Base-by-base conservation (phyloP, 805 yeast species). In the Zygosaccharomyces rouxii region DNA sequence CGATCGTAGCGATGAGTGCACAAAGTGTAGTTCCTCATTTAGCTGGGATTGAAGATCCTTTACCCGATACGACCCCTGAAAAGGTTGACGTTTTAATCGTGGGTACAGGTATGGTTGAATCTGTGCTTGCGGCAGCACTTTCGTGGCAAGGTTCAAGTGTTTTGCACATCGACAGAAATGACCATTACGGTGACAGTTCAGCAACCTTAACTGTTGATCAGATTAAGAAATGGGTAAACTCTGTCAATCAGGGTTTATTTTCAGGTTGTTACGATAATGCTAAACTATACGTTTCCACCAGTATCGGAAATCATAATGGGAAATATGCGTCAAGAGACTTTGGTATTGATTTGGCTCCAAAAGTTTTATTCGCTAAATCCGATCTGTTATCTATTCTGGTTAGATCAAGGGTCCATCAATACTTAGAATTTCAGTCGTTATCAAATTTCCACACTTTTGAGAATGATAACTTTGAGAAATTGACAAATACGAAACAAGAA, bases 141-240 rank as follows among this genome's bases (percentile, higher is more conserved):
- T 85, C 97, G 10, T 94, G 99, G 98, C 96, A 89, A 59, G 99
- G 99, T n/a, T 81, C 94, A n/a, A 81, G 78, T 55, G 97, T 94
- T 7, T 71, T 94, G 38, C 99, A 94, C 63, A 80, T 94, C 26
- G 99, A 94, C 66, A 73, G 81, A 38, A 85, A 89, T 62, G 76
- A 80, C 25, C 84, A 87, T 64, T 94, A 94, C 60, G 99, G 99
- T 18, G 98, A 90, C 64, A 77, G 84, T 30, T 77, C 84, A 43
- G 89, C 97, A 5, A 86, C 96, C 2, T 70, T 94, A 44, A 86
- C 95, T 18, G 79, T 89, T 42, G 96, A 89, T 55, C 96, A 94
- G 67, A 68, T 89, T 53, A 83, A 83, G 62, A 74, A 78, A 39
- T 92, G 97, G 97, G 88, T 86, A 42, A 74, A 75, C 54, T 76